Conservation (phyloP, 2,329 filamentous ascomycete species). For the Colletotrichum eleusines region DNA sequence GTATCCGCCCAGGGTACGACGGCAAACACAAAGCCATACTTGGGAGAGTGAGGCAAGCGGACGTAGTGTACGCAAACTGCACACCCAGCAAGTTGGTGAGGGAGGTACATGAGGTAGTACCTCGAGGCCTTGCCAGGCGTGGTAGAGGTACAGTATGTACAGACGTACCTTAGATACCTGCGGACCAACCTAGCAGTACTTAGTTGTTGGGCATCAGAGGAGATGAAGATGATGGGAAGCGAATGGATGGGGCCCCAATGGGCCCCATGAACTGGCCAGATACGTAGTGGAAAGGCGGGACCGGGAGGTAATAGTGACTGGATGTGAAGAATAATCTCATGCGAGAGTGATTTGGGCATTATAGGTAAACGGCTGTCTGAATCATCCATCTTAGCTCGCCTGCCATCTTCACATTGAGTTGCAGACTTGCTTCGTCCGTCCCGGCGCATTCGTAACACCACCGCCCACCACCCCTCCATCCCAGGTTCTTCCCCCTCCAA, state of each 20-base stretch:
- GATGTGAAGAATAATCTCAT: not conserved
- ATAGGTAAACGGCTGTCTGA: constrained; percentile 17
- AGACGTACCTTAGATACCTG: not conserved
- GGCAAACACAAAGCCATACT: constrained; percentile 12
- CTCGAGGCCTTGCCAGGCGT: constrained; percentile 4
- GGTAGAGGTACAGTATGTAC: no score
- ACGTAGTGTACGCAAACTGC: not conserved
- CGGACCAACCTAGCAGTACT: constrained; percentile 10
- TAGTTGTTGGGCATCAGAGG: constrained; percentile 23
- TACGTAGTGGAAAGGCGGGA: not conserved
- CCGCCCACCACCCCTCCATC: constrained; percentile 20
- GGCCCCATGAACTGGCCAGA: not conserved
- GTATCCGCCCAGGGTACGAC: constrained; percentile 14
- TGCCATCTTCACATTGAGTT: constrained; percentile 38
- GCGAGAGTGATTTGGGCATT: not conserved
- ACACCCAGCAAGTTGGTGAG: not conserved
- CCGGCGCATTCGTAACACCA: constrained; percentile 30
- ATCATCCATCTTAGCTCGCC: constrained; percentile 25
- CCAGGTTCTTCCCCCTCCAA: constrained; percentile 15
- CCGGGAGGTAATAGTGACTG: not conserved
- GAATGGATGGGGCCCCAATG: constrained; percentile 9
- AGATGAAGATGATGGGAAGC: constrained; percentile 7
- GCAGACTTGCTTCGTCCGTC: constrained; percentile 25
- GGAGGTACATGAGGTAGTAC: not conserved
- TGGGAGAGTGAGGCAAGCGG: not conserved